Evolutionary conservation across 1,139 yeast species (phyloP).

Genomic region (Hyphopichia buzzinii): DNA sequence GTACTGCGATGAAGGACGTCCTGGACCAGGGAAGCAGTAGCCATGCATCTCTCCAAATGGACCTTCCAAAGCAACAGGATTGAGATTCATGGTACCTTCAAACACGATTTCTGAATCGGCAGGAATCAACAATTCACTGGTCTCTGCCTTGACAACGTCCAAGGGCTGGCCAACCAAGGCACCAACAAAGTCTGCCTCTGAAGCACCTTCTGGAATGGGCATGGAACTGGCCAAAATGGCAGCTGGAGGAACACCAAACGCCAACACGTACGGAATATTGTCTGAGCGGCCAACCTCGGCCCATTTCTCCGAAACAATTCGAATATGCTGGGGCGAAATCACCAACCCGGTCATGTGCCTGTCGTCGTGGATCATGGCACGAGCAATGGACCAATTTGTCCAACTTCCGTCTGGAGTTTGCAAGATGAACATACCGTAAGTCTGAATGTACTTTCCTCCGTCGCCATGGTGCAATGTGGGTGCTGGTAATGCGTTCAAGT

Average conservation of each 20-base stretch:
- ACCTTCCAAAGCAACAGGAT: conserved; percentile 12
- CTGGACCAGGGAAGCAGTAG: conserved; percentile 14
- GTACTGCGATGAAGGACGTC: conserved; percentile 16
- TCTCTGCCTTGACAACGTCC: conserved; percentile 14
- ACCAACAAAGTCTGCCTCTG: conserved; percentile 16
- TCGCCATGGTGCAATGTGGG: conserved; percentile 14
- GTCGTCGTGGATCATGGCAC: conserved; percentile 15
- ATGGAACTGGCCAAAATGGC: conserved; percentile 16
- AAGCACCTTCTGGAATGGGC: conserved; percentile 19
- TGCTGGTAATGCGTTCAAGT: conserved; percentile 12
- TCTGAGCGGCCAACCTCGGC: conserved; percentile 12
- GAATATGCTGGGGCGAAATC: conserved; percentile 17
- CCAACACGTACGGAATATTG: conserved; percentile 14
- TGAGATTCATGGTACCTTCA: conserved; percentile 15
- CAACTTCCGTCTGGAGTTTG: conserved; percentile 17
- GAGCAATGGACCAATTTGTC: conserved; percentile 20
- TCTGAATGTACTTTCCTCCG: conserved; percentile 18
- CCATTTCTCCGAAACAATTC: conserved; percentile 16
- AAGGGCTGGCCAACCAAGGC: conserved; percentile 16
- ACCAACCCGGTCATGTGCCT: conserved; percentile 16
- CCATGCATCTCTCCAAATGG: conserved; percentile 22
- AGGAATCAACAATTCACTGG: conserved; percentile 14
- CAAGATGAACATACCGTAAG: conserved; percentile 17
- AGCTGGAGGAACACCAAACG: conserved; percentile 22
- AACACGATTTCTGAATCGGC: conserved; percentile 17